These are phyloP conservation scores for Corymbia maculata DNA, from an alignment of 345 rosid genomes.

Conservation along the genomic window DNA sequence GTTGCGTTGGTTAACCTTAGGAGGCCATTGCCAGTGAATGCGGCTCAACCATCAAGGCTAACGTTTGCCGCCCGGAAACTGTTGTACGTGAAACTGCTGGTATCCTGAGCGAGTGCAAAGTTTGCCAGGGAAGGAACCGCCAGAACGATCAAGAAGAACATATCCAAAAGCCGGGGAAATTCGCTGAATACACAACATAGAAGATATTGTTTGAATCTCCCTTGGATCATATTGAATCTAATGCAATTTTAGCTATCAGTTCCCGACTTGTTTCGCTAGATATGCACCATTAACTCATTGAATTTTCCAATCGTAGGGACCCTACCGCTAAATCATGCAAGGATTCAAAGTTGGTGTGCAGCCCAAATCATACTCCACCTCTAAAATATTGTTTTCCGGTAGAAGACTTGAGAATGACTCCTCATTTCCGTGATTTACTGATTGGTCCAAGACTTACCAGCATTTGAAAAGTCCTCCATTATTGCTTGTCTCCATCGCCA, in stretches of 20 bases:
- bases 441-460: no score
- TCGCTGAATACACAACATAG: background rate
- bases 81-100: background rate
- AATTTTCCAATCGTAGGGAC: no score
- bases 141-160: background rate
- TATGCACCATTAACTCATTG: no score
- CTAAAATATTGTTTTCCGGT: no score
- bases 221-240: background rate
- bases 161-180: background rate
- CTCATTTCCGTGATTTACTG: no score
- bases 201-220: background rate
- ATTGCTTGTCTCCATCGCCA: background rate
- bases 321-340: no score
- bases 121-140: background rate
- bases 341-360: no score
- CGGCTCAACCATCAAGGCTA: slow-evolving; percentile 21
- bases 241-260: no score
- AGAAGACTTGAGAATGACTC: no score
- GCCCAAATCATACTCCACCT: no score
- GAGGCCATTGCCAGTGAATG: slow-evolving; percentile 22
- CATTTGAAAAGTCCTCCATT: background rate
- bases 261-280: no score
- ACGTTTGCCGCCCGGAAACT: background rate
- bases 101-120: background rate
- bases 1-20: slow-evolving; percentile 35